Evolutionary conservation across 2,329 filamentous ascomycete species (phyloP), one percentile per base, ranked within the genome.

Genomic region (Zymoseptoria ardabiliae): DNA sequence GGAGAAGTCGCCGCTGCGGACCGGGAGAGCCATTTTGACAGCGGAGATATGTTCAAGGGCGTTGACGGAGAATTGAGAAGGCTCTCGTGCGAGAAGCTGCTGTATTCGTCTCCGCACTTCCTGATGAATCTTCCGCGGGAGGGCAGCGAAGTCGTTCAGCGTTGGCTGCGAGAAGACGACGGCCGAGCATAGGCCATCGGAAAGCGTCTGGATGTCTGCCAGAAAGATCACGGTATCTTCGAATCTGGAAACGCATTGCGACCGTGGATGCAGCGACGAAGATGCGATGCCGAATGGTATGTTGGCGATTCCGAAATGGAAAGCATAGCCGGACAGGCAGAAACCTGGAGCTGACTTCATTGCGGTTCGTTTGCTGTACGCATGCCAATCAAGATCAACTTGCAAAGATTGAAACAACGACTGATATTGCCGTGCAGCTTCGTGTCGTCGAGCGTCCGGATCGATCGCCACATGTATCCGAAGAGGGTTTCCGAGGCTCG

Each of bases 1-100:
- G 50, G 77, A 81, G 66, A 85, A 86, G 50, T 82, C 82, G 6
- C 77, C 76, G 13, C 84, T 77, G 2, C 73, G 67, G 11, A 87
- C 68, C 0, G 84, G 85, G 0, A 86, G 66, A 65, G 85, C 79
- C 67, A 85, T 71, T 1, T 71, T 69, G n/a, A 81, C 77, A 19
- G 72, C 65, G 41, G 70, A 63, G 21, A 83, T 66, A 49, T 72
- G 53, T 51, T 75, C 74, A 9, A 69, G 65, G 11, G 69, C 66
- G 41, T 65, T 57, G 17, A 66, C 54, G 13, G 67, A 59, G 6
- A 71, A 53, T 6, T 70, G 8, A 68, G 55, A 21, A 23, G 58
- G 20, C 10, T 68, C 65, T n/a, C 65, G 23, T 9, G 49, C 23
- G 61, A 75, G 67, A 54, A 71, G 11, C 45, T 66, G 28, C 65